Conservation (phyloP, 495 filamentous ascomycete species). For the Neurospora pannonica region DNA sequence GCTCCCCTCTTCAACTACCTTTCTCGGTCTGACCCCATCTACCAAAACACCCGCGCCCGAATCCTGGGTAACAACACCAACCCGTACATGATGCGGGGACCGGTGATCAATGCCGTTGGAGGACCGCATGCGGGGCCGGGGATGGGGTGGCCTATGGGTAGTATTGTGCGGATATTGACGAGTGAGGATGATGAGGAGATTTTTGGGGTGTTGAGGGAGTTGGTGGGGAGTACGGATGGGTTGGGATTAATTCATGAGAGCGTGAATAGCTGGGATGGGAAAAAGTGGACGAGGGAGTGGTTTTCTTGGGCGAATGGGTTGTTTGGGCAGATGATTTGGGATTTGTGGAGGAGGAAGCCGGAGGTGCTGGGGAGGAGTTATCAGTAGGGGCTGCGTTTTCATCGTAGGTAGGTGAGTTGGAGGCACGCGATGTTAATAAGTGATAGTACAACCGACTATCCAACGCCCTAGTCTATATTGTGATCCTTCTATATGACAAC, state of each 20-base stretch:
- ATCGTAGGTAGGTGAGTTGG: neutral
- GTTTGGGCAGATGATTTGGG: constrained; percentile 57
- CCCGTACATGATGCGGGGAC: constrained; percentile 49
- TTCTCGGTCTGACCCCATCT: constrained; percentile 30
- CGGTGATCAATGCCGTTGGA: constrained; percentile 43
- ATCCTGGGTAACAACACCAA: constrained; percentile 37
- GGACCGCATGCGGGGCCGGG: constrained; percentile 49
- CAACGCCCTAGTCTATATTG: neutral
- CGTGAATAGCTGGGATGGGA: constrained; percentile 41
- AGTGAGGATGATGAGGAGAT: constrained; percentile 40
- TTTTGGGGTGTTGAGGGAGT: constrained; percentile 29
- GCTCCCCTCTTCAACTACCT: constrained; percentile 45
- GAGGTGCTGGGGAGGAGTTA: constrained; percentile 28
- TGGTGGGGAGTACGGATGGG: constrained; percentile 46
- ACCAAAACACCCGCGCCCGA: constrained; percentile 42
- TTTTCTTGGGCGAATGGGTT: constrained; percentile 64
- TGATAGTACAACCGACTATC: neutral
- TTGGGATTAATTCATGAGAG: constrained; percentile 54
- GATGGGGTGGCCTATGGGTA: constrained; percentile 50
- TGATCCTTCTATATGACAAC: neutral
- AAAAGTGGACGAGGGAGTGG: constrained; percentile 53
- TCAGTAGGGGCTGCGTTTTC: constrained; percentile 13
- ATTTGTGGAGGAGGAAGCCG: constrained; percentile 38
- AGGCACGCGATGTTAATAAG: neutral
- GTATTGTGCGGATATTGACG: constrained; percentile 39